phyloP scores from a whole-genome alignment of 139 green algal genomes.

The Limnomonas spitsbergensis region DNA sequence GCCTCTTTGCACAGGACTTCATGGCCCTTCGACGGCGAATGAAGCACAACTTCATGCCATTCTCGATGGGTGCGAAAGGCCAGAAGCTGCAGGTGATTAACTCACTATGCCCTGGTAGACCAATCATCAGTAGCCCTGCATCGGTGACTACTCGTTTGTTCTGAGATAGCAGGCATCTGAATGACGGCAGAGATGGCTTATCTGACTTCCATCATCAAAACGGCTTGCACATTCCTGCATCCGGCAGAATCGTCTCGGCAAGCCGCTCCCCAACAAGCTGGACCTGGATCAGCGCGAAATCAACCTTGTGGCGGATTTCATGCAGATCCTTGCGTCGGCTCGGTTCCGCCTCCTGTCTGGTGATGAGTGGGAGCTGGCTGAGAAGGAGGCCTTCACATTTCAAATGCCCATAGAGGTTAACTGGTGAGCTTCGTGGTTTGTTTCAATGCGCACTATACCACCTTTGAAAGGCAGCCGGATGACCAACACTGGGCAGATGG shows the following conservation, averaged over 20 bases:
- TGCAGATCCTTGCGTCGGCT: slow-evolving; percentile 53
- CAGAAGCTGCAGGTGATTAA: slow-evolving; percentile 31
- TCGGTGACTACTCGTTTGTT: slow-evolving; percentile 10
- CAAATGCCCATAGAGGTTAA: slow-evolving; percentile 67
- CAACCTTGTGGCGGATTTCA: slow-evolving; percentile 60
- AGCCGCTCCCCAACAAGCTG: slow-evolving; percentile 13
- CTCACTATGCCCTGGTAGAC: too few species aligned
- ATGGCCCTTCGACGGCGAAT: slow-evolving; percentile 39
- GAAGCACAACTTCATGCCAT: slow-evolving; percentile 51
- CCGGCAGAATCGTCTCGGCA: slow-evolving; percentile 8
- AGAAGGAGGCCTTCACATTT: slow-evolving; percentile 68
- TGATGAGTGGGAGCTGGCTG: slow-evolving; percentile 62
- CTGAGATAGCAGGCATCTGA: background rate
- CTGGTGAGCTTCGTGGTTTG: slow-evolving; percentile 41
- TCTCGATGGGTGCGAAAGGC: slow-evolving; percentile 43
- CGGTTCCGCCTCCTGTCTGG: slow-evolving; percentile 63
- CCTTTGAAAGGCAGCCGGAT: too few species aligned
- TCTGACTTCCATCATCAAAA: too few species aligned
- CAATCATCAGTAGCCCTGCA: too few species aligned
- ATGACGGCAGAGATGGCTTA: background rate
- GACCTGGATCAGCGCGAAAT: slow-evolving; percentile 20
- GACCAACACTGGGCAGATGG: too few species aligned
- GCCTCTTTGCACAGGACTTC: slow-evolving; percentile 30
- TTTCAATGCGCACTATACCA: too few species aligned
- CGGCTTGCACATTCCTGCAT: too few species aligned